Conservation (phyloP, 306 rosid genomes). For the Quercus robur region DNA sequence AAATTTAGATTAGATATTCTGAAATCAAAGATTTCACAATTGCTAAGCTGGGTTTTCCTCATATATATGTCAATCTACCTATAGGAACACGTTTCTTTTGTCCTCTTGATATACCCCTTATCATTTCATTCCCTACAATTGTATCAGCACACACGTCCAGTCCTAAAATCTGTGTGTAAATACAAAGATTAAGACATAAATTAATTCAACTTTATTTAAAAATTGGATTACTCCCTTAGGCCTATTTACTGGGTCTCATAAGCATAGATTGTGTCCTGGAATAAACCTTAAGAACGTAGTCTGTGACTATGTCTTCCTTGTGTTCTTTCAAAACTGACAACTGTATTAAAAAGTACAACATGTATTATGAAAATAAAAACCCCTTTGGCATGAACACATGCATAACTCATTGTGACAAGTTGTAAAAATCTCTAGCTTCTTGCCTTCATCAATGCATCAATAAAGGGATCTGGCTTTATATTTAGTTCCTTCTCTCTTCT, state of each 20-base stretch:
- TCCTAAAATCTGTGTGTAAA: slow-evolving; percentile 22
- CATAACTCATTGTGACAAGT: not conserved
- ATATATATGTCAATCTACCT: not conserved
- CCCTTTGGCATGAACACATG: not conserved
- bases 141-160: slow-evolving; percentile 30
- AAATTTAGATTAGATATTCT: not conserved
- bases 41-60: not conserved
- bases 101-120: slow-evolving; percentile 23
- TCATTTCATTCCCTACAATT: slow-evolving; percentile 21
- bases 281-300: slow-evolving; percentile 17
- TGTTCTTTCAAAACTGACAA: slow-evolving; percentile 3
- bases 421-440: not conserved
- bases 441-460: slow-evolving; percentile 33
- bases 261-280: not conserved
- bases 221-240: not conserved
- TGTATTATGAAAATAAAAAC: not conserved
- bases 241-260: not conserved
- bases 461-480: slow-evolving; percentile 28
- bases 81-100: slow-evolving; percentile 26
- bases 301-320: slow-evolving; percentile 16
- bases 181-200: not conserved
- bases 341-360: not conserved
- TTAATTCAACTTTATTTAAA: not conserved
- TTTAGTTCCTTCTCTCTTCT: slow-evolving; percentile 25
- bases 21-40: not conserved